Base-by-base conservation (phyloP, 768 basidiomycete species). In the Stropharia rugosoannulata region DNA sequence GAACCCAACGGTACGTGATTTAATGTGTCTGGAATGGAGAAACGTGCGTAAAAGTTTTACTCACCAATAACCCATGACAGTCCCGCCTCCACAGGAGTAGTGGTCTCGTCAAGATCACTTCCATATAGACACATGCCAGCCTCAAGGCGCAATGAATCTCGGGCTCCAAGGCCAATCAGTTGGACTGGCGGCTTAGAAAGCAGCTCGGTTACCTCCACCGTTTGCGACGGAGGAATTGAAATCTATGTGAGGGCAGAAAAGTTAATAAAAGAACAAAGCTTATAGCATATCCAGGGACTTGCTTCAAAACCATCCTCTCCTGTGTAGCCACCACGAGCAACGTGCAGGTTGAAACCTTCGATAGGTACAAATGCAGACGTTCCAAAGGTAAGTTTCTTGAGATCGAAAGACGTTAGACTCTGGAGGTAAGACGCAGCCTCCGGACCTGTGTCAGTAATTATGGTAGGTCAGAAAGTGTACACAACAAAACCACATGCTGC, bases 221-320 rank as follows among this genome's bases (percentile, higher is more conserved):
- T 87, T 47, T 89, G 79, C 3, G 81, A 77, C 0, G 92, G 91
- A 1, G 93, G 93, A 40, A 96, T 87, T 4, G 93, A 96, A 59
- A 98, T 93, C 93, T 93, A 61, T 4, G 44, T 38, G 13, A 22
- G 57, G 38, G 37, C 45, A 56, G 29, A 32, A 29, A 7, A 32
- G 29, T 32, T 32, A 32, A 32, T 38, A 55, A 50, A 44, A 25
- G 37, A 18, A 25, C 36, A 27, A 35, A 15, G 42, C 19, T 18
- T 8, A 13, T 48, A 12, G 41, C 19, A 47, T 46, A 44, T 29
- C 22, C n/a, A 44, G 12, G 22, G 45, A 49, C 59, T 55, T 22
- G 86, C 94, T 80, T 99, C 97, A 62, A 99, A 98, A 0, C 97
- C 97, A 70, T 99, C 97, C 73, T 99, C 97, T 10, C 97, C 97